A percentile compares a stretch with the other conserved stretches of the same genome.
These are phyloP conservation scores for Gaertneriomyces sp. DNA, from an alignment of 192 early-diverging fungal species.

Conservation along the genomic window DNA sequence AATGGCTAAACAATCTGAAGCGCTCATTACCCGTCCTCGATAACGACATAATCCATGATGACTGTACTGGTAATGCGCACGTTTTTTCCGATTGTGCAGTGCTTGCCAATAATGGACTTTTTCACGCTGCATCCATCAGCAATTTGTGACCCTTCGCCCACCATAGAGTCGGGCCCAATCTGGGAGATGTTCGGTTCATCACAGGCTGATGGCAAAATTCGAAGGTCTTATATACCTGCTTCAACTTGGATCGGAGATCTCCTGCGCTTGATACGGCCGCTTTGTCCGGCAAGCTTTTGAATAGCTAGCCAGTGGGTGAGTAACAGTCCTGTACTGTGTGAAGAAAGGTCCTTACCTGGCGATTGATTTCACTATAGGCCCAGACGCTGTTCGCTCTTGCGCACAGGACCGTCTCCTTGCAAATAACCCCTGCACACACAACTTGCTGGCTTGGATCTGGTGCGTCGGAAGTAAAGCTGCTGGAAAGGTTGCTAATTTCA, in stretches of 20 bases:
- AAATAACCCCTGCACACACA: conserved; percentile 42
- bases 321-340: too few relatives aligned
- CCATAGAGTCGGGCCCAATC: conserved; percentile 84
- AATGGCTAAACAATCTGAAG: background rate
- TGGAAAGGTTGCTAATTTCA: too few relatives aligned
- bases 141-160: conserved; percentile 86
- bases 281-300: background rate
- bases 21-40: conserved; percentile 73
- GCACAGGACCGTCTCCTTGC: conserved; percentile 58
- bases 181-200: background rate
- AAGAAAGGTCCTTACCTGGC: conserved; percentile 23
- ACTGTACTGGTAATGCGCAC: conserved; percentile 95
- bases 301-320: background rate
- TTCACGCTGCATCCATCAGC: conserved; percentile 91
- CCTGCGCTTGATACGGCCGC: background rate
- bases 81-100: conserved; percentile 92
- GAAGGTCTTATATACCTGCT: conserved; percentile 6
- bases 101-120: conserved; percentile 87
- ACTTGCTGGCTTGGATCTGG: conserved; percentile 18
- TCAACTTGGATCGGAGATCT: conserved; percentile 9
- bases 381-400: conserved; percentile 80
- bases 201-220: too few relatives aligned
- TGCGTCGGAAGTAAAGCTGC: too few relatives aligned
- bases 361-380: conserved; percentile 85
- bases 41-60: conserved; percentile 89